These are phyloP conservation scores for Hibiscus syriacus DNA, from an alignment of 345 rosid genomes.

Conservation along the genomic window DNA sequence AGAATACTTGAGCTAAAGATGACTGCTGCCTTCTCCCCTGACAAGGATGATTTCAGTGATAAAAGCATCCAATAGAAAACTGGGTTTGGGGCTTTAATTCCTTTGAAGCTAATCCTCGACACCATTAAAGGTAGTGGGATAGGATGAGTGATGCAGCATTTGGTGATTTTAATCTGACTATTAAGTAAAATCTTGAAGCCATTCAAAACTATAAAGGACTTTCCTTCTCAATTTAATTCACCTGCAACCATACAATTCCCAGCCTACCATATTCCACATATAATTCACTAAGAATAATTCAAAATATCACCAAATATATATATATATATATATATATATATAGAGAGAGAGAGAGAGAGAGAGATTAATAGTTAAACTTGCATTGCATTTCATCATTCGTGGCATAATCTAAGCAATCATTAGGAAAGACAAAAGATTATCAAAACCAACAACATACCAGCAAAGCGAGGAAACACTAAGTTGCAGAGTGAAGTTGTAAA, in stretches of 20 bases:
- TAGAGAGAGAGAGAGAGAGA: no score
- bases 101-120: background rate
- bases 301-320: background rate
- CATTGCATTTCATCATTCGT: background rate
- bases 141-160: background rate
- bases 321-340: no score
- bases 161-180: background rate
- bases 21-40: background rate
- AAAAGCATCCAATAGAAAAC: background rate
- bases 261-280: no score
- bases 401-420: background rate
- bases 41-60: background rate
- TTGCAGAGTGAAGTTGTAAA: background rate
- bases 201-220: background rate
- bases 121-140: background rate
- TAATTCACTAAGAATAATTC: no score
- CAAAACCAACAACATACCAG: slow-evolving; percentile 1
- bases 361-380: background rate
- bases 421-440: background rate
- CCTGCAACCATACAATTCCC: background rate
- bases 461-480: background rate
- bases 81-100: background rate
- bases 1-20: background rate
- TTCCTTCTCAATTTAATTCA: background rate
- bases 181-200: background rate